These are phyloP conservation scores for Medicago arabica DNA, from an alignment of 306 rosid genomes.

Conservation along the genomic window DNA sequence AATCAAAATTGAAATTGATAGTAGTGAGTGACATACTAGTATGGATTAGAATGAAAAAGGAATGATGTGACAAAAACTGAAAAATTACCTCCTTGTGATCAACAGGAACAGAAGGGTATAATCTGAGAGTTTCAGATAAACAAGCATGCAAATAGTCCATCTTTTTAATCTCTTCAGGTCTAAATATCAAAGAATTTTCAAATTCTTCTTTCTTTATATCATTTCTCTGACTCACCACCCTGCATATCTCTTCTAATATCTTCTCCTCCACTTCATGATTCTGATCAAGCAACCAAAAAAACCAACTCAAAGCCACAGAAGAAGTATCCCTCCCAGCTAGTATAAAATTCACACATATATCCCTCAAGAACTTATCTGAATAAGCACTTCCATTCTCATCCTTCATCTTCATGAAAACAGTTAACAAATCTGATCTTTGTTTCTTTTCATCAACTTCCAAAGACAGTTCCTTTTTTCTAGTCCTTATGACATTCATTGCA, in stretches of 20 bases:
- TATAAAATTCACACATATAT: slow-evolving; percentile 90
- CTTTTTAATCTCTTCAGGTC: slow-evolving; percentile 78
- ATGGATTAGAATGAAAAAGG: background rate
- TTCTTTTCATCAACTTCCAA: slow-evolving; percentile 35
- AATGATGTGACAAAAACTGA: background rate
- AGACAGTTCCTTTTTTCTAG: slow-evolving; percentile 74
- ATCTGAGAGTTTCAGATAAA: slow-evolving; percentile 79
- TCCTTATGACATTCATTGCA: slow-evolving; percentile 72
- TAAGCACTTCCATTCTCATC: slow-evolving; percentile 70
- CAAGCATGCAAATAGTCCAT: slow-evolving; percentile 98
- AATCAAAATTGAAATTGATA: background rate
- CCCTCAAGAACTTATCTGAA: slow-evolving; percentile 84
- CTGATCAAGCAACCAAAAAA: slow-evolving; percentile 78
- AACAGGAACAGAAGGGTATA: slow-evolving; percentile 92
- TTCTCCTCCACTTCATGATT: slow-evolving; percentile 71
- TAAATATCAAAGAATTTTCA: slow-evolving; percentile 49
- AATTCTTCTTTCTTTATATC: slow-evolving; percentile 35
- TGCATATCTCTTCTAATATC: slow-evolving; percentile 64
- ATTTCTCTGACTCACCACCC: slow-evolving; percentile 56
- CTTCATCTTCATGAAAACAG: slow-evolving; percentile 72
- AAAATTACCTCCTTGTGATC: slow-evolving; percentile 88
- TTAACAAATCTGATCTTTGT: slow-evolving; percentile 63
- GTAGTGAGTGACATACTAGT: background rate
- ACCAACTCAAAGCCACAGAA: slow-evolving; percentile 96
- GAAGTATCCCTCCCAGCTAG: slow-evolving; percentile 97